Evolutionary conservation across 1,284 basidiomycete species (phyloP), one percentile per base, ranked within the genome.

Genomic region (Flammula alnicola): DNA sequence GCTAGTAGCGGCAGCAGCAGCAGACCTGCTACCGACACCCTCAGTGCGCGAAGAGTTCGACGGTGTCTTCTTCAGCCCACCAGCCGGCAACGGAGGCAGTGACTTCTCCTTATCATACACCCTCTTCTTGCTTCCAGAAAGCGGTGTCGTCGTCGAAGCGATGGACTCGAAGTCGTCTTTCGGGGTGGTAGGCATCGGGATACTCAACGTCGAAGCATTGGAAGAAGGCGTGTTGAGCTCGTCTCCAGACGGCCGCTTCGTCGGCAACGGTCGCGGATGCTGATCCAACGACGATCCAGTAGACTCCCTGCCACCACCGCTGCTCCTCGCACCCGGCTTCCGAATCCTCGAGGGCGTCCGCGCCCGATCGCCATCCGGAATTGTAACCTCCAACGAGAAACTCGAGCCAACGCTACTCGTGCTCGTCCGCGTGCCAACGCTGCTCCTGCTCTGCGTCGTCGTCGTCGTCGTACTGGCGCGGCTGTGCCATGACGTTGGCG

Each of bases 141-240:
- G 42, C 5, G 50, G 22, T 23, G 52, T 39, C 5, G 45, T 41
- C 19, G 29, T 52, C 37, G 52, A 35, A 22, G 42, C 40, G 27
- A 42, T 26, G 3, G 50, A 49, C 37, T 46, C 48, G 12, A 45
- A 38, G 9, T 65, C 63, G 23, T 68, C 68, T 19, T 63, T 61
- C 0, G 79, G 78, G 0, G 79, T 80, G 6, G 64, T 54, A 5
- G 79, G 80, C 50, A 75, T 65, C 0, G 72, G 66, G 16, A 79
- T 65, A 52, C 77, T 79, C 19, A 70, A 50, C 0, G 74, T 76
- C 1, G 77, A 79, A 4, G 69, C 62, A 5, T 67, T 71, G 9
- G 70, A 71, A 0, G 73, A 71, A 0, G 71, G 72, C 22, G 53
- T 62, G 22, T 39, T 49, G 11, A 56, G 26, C 29, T 50, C 57